Base-by-base conservation (phyloP, 1,139 yeast genomes). In the Arxiozyma slooffiae region DNA sequence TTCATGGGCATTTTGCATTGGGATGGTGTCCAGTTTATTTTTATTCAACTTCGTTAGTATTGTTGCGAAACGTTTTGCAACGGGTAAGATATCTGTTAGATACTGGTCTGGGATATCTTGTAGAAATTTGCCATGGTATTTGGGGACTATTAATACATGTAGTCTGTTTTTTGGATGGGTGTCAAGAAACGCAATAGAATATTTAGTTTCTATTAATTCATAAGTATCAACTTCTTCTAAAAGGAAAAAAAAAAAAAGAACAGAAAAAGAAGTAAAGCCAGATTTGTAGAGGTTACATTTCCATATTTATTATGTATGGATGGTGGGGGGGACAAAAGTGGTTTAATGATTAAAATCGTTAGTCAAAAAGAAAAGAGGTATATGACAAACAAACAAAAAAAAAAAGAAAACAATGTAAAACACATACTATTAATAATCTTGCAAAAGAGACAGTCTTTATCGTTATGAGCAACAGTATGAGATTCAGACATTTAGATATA, bases 61-160 rank as follows among this genome's bases (percentile, higher is more conserved):
- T 57, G 78, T 75, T 57, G 94, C 89, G 62, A 90, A 76, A 64
- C 81, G 85, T 75, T 90, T 90, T 49, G 90, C 89, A 44, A 85
- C 80, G 16, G 97, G 97, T 53, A 90, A 76, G 52, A 90, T 67
- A 61, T 90, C 97, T 7, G 83, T 78, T 57, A 90, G 73, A 63
- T 85, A 81, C 58, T 89, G 96, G 67, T 90, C 97, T 7, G 97
- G 96, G 50, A 90, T 72, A 64, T 87, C 81, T 73, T 90, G 97
- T 57, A 90, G 75, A 67, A 84, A 86, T 44, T 85, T 95, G 23
- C 96, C 97, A 66, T 89, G 97, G 68, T 79, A 78, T 68, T 90
- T 90, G 53, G 97, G 97, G 57, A 90, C 87, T 49, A 90, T 79
- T 62, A 90, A 73, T 36, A 92, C 81, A 67, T 90, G 97, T 36